Base-by-base conservation (phyloP, 345 rosid genomes). In the Melastoma malabathricum region DNA sequence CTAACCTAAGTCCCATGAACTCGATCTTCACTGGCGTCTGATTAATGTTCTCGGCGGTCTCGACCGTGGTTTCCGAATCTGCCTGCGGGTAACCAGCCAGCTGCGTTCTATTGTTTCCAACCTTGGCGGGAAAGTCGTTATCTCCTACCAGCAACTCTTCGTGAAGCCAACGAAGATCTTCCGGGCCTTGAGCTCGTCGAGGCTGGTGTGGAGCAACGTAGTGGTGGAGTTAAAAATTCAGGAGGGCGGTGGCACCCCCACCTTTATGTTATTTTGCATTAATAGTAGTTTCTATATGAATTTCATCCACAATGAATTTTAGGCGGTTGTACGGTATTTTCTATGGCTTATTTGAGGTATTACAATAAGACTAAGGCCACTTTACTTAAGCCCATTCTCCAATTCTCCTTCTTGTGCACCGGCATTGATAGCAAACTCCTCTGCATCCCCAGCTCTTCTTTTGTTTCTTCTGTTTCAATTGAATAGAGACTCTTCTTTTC, bases 1-100 rank as follows among this genome's bases (percentile, higher is more conserved):
- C 98, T 97, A 5, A 87, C 87, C 72, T 72, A 73, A 0, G 98
- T 80, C 98, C 98, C 0, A 60, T 66, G 18, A 92, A 64, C 47
- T 77, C 73, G 15, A 87, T 65, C 65, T 69, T 63, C 0, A 68
- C 72, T 2, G 78, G 57, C 47, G 87, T 92, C 75, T 84, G 93
- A 34, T 55, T 52, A 49, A 57, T 67, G 65, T 92, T 95, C 20
- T 86, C 93, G 0, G 98, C 98, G 0, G 98, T 92, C 10, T 82
- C 89, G 20, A 82, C 70, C 0, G 98, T 54, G 0, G 97, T 87
- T 66, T 79, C 76, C 59, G 87, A 72, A 46, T 87, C 89, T 6
- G 65, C 43, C 63, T 51, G 57, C 1, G 82, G 67, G 18, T 67
- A 64, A 8, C 98, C 98, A 0, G 73, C 41, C 15, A 92, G 69